phyloP scores from a whole-genome alignment of 805 yeast genomes.

The Limtongia smithiae region DNA sequence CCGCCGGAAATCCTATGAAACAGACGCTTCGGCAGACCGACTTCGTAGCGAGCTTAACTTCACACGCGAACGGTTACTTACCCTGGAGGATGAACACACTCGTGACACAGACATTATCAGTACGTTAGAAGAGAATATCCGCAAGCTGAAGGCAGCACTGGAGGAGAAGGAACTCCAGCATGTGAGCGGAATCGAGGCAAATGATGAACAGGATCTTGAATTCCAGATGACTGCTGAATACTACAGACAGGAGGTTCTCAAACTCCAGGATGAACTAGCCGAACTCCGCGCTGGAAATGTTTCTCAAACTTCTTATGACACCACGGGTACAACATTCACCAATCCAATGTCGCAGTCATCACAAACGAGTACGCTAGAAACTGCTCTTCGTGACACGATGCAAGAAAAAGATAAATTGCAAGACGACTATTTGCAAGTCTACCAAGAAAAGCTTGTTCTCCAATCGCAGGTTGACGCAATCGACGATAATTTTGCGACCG shows the following conservation, averaged over 20 bases:
- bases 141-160: constrained; percentile 3
- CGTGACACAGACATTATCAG: constrained; percentile 9
- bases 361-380: constrained; percentile 1
- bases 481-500: constrained; percentile 2
- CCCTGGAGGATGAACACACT: constrained; percentile 11
- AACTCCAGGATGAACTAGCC: constrained; percentile 1
- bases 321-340: neutral
- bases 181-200: constrained; percentile 3
- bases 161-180: neutral
- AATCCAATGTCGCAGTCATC: neutral
- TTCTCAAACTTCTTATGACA: neutral
- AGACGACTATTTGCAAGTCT: constrained; percentile 12
- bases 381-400: constrained; percentile 6
- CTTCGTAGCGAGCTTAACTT: constrained; percentile 6
- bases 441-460: constrained; percentile 14
- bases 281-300: neutral
- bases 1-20: constrained; percentile 15
- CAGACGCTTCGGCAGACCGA: constrained; percentile 6
- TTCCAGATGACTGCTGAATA: constrained; percentile 2
- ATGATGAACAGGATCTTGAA: constrained; percentile 6
- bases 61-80: constrained; percentile 2
- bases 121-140: constrained; percentile 12
- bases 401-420: constrained; percentile 13
- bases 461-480: constrained; percentile 16
- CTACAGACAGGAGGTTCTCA: neutral